These are phyloP conservation scores for Mimosa bimucronata DNA, from an alignment of 306 rosid species.

Conservation along the genomic window DNA sequence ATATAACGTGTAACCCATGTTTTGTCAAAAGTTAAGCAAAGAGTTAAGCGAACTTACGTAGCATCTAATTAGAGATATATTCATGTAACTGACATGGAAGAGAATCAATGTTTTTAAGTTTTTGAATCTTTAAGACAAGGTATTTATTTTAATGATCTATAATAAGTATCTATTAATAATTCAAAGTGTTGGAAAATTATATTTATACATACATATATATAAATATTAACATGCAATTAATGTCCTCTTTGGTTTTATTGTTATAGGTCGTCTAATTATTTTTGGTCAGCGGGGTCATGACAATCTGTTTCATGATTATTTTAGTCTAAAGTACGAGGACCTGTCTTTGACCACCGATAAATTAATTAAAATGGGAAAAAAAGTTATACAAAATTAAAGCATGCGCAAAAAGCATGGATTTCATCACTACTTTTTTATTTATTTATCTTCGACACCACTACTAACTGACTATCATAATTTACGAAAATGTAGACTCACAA, in stretches of 20 bases:
- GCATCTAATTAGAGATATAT: constrained; percentile 21
- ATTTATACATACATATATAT: too few species aligned
- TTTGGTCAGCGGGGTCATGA: neutral
- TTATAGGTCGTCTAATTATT: neutral
- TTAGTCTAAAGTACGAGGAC: neutral
- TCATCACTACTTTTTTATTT: neutral
- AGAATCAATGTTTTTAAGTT: constrained; percentile 21
- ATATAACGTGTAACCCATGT: constrained; percentile 18
- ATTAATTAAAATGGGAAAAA: neutral
- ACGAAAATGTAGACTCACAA: too few species aligned
- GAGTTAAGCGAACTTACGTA: constrained; percentile 5
- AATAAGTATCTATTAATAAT: neutral
- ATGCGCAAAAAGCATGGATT: neutral
- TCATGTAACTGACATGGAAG: neutral
- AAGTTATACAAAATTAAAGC: neutral
- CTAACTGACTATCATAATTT: too few species aligned
- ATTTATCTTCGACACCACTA: too few species aligned
- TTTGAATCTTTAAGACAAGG: neutral
- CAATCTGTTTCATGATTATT: neutral
- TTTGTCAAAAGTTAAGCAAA: constrained; percentile 28
- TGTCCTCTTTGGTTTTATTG: neutral
- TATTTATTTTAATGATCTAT: constrained; percentile 6
- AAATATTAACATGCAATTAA: neutral
- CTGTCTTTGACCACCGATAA: neutral
- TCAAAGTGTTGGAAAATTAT: neutral